Conservation (phyloP, 805 yeast species). For the Isabelozyma rhagii region DNA sequence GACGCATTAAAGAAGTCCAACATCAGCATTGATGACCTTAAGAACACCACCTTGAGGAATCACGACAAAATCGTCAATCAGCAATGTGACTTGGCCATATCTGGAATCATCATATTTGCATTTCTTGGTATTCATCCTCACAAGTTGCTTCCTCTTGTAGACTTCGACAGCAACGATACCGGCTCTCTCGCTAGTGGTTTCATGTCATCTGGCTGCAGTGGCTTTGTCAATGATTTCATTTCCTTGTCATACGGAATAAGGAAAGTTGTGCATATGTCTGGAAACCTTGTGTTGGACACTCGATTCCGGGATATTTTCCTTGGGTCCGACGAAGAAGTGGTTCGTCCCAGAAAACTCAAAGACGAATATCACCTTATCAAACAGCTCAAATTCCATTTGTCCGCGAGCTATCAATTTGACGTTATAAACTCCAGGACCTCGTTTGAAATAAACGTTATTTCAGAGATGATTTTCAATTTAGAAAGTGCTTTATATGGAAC, state of each 20-base stretch:
- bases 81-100: background rate
- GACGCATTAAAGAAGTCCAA: constrained; percentile 9
- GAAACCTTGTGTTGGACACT: constrained; percentile 1
- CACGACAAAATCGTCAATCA: background rate
- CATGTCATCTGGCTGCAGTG: background rate
- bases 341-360: background rate
- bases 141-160: constrained; percentile 24
- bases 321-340: background rate
- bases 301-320: background rate
- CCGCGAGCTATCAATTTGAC: background rate
- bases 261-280: background rate
- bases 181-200: background rate
- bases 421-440: background rate
- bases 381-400: background rate
- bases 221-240: constrained; percentile 16
- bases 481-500: constrained; percentile 10
- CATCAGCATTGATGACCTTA: constrained; percentile 1
- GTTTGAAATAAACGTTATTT: constrained; percentile 1
- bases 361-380: background rate
- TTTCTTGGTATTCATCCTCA: constrained; percentile 32
- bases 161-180: constrained; percentile 9
- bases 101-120: constrained; percentile 6
- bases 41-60: background rate
- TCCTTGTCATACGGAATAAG: constrained; percentile 16
- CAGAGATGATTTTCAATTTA: constrained; percentile 7